Percentiles rank a stretch among this genome's conserved stretches.
phyloP scores from a whole-genome alignment of 306 rosid species.

The Spatholobus suberectus region DNA sequence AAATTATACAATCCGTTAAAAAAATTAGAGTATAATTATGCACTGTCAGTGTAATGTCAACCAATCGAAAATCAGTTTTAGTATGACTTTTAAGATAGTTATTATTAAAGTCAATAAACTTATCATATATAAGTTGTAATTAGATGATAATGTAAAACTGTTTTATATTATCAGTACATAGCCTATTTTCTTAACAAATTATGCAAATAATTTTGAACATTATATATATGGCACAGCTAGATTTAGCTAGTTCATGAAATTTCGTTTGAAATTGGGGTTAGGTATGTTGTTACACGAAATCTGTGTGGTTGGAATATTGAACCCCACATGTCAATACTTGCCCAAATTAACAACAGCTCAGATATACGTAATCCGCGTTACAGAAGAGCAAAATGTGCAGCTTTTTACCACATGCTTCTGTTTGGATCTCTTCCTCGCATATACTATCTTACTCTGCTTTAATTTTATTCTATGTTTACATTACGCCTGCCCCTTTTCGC shows the following conservation, averaged over 20 bases:
- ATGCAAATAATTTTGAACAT: not conserved
- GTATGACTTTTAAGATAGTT: no score
- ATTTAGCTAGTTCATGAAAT: not conserved
- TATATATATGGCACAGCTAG: conserved; percentile 1
- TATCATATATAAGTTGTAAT: no score
- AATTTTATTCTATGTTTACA: not conserved
- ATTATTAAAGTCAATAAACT: no score
- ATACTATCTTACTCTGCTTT: not conserved
- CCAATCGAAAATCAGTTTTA: no score
- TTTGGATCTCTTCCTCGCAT: not conserved
- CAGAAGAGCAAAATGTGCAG: conserved; percentile 1
- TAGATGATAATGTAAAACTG: no score
- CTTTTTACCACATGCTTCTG: not conserved
- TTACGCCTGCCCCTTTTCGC: not conserved
- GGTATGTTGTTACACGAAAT: conserved; percentile 40
- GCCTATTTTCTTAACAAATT: no score
- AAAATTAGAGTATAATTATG: no score
- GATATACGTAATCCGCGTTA: conserved; percentile 45
- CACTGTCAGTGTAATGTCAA: no score
- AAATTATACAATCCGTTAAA: not conserved
- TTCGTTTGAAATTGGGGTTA: conserved; percentile 15
- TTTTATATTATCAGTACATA: no score
- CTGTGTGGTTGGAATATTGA: conserved; percentile 43
- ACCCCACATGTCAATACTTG: conserved; percentile 40
- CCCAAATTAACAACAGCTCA: conserved; percentile 40